These are phyloP conservation scores for Tylopilus intermedius DNA, from an alignment of 768 basidiomycete species.

Conservation along the genomic window DNA sequence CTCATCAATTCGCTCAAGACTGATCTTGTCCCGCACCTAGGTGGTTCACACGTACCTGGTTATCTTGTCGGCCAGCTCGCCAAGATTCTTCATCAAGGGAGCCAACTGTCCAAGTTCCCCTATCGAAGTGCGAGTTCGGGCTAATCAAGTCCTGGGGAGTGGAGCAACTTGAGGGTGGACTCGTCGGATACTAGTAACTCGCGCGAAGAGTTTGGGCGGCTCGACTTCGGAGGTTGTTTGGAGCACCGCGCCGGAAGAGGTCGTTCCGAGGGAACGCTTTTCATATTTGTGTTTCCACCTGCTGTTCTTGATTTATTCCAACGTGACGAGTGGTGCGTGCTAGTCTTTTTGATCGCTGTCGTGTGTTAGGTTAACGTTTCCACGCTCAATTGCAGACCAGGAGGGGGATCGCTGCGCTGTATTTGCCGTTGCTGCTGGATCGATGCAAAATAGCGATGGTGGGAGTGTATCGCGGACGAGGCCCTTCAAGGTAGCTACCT, in stretches of 20 bases:
- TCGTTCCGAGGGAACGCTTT: conserved; percentile 76
- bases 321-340: conserved; percentile 51
- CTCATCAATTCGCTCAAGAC: conserved; percentile 76
- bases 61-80: conserved; percentile 62
- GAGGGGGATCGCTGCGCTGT: conserved; percentile 69
- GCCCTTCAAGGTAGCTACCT: conserved; percentile 80
- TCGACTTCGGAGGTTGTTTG: conserved; percentile 45
- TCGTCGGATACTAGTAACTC: too few species aligned
- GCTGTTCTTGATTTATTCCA: conserved; percentile 74
- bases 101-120: conserved; percentile 48
- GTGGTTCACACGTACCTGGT: conserved; percentile 65
- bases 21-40: conserved; percentile 74
- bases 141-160: conserved; percentile 2
- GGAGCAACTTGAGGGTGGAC: conserved; percentile 1
- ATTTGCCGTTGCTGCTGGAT: conserved; percentile 65
- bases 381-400: conserved; percentile 43
- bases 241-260: conserved; percentile 51
- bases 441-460: conserved; percentile 69
- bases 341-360: background rate
- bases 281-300: conserved; percentile 92
- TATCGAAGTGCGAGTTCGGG: conserved; percentile 3
- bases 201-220: conserved; percentile 31
- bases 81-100: conserved; percentile 68
- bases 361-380: background rate
- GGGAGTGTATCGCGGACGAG: conserved; percentile 79